These are phyloP conservation scores for Alloteropsis angusta DNA, from an alignment of 202 grass and related monocot genomes.

Conservation along the genomic window DNA sequence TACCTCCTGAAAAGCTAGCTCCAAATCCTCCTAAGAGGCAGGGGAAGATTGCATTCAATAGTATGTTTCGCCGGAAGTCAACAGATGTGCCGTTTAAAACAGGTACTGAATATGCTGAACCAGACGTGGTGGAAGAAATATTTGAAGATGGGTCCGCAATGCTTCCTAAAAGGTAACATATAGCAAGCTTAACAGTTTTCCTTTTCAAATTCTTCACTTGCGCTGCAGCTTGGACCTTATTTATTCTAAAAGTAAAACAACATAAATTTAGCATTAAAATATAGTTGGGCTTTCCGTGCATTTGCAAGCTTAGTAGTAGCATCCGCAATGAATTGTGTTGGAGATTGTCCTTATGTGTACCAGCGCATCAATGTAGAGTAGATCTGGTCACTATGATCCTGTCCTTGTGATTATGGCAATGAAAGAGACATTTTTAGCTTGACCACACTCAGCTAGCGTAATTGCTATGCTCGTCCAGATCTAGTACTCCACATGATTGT, in stretches of 20 bases:
- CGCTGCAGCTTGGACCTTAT: not conserved
- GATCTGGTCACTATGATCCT: not conserved
- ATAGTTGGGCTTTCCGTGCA: not conserved
- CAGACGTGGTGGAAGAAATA: conserved; percentile 91
- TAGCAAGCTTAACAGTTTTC: not conserved
- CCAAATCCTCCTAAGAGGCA: conserved; percentile 50
- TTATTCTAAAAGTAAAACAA: not conserved
- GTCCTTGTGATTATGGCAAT: conserved; percentile 4
- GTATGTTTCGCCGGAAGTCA: conserved; percentile 64
- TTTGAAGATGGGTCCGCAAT: conserved; percentile 85
- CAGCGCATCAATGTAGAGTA: not conserved
- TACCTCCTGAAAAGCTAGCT: conserved; percentile 65
- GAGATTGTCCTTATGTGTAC: conserved; percentile 19
- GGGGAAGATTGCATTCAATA: conserved; percentile 58
- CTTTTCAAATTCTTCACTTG: not conserved
- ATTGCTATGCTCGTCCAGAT: conserved; percentile 9
- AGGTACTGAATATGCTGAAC: conserved; percentile 51
- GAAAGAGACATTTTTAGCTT: not conserved
- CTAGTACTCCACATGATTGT: conserved; percentile 23
- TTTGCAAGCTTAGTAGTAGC: not conserved
- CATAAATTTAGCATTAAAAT: not conserved
- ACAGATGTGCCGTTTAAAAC: conserved; percentile 25
- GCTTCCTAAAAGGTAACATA: conserved; percentile 53
- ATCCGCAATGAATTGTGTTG: conserved; percentile 7
- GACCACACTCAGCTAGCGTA: not conserved